A percentile compares a stretch with the other conserved stretches of the same genome.
Evolutionary conservation across 768 basidiomycete species (phyloP).

Genomic region (Termitomyces heimii): DNA sequence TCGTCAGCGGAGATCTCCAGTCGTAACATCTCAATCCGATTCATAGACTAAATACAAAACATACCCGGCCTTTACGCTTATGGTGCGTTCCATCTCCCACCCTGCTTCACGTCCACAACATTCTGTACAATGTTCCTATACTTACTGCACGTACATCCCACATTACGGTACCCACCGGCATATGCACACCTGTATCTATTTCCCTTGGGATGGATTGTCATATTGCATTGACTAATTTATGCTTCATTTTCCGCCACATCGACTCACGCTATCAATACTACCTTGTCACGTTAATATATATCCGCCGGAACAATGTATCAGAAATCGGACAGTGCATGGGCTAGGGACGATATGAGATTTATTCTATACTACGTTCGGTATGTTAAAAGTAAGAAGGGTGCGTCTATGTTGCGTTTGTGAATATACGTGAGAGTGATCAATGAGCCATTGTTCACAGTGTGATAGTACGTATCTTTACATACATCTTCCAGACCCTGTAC

Average conservation of each 20-base stretch:
- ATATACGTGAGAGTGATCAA: too few species aligned
- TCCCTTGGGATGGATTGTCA: neutral
- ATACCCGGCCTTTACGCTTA: neutral
- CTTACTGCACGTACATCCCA: neutral
- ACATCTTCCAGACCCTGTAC: too few species aligned
- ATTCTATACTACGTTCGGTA: too few species aligned
- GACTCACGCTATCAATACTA: neutral
- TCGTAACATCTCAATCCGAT: neutral
- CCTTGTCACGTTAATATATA: neutral
- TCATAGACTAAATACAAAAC: neutral
- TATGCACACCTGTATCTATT: neutral
- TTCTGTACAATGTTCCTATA: neutral
- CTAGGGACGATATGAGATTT: too few species aligned
- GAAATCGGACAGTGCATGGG: too few species aligned
- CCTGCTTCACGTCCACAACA: neutral
- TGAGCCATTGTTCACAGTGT: too few species aligned
- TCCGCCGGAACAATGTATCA: neutral
- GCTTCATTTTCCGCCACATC: neutral
- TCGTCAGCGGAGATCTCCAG: slow-evolving; percentile 24
- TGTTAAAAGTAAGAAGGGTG: too few species aligned
- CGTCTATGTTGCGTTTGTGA: too few species aligned
- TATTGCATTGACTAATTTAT: neutral
- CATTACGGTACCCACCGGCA: neutral
- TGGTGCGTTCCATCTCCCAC: neutral
- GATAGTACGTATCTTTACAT: too few species aligned